Percentiles rank a stretch among this genome's conserved stretches.
phyloP scores from a whole-genome alignment of 352 stramenopile species.

The Phytopythium chamaehyphon region DNA sequence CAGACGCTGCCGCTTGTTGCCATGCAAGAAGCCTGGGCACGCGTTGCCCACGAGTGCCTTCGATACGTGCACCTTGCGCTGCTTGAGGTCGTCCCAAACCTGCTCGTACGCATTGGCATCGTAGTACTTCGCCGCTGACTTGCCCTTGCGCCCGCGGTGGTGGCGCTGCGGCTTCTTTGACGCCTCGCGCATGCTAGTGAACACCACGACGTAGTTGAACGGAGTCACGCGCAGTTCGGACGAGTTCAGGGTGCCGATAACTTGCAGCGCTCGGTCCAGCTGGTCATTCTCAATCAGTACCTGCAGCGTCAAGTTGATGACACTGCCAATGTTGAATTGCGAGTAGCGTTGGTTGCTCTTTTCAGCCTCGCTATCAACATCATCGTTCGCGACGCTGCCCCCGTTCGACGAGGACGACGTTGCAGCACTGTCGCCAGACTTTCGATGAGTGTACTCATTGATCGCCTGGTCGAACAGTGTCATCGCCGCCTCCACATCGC shows the following conservation, averaged over 20 bases:
- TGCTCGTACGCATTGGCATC: slow-evolving; percentile 29
- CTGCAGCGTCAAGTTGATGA: slow-evolving; percentile 43
- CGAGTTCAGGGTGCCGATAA: slow-evolving; percentile 28
- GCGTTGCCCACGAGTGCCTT: slow-evolving; percentile 41
- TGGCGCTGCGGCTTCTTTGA: slow-evolving; percentile 9
- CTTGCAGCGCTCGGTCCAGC: slow-evolving; percentile 24
- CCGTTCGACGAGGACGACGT: neutral
- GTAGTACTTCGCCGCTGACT: slow-evolving; percentile 28
- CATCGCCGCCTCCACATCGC: slow-evolving; percentile 31
- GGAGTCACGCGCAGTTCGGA: slow-evolving; percentile 22
- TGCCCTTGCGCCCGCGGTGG: slow-evolving; percentile 11
- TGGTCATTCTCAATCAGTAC: slow-evolving; percentile 43
- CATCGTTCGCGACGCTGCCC: slow-evolving; percentile 3
- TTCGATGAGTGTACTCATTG: slow-evolving; percentile 20
- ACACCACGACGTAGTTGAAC: slow-evolving; percentile 41
- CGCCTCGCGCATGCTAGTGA: slow-evolving; percentile 45
- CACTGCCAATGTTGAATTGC: slow-evolving; percentile 41
- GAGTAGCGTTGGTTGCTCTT: slow-evolving; percentile 18
- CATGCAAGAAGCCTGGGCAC: slow-evolving; percentile 32
- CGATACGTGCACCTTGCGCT: slow-evolving; percentile 31
- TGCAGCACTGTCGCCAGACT: slow-evolving; percentile 8
- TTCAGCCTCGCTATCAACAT: slow-evolving; percentile 3
- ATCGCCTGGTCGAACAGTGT: slow-evolving; percentile 46
- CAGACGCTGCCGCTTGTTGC: slow-evolving; percentile 53
- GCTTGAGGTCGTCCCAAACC: slow-evolving; percentile 38